These are phyloP conservation scores for Gymnopilus junonius DNA, from an alignment of 768 basidiomycete genomes.

Conservation along the genomic window DNA sequence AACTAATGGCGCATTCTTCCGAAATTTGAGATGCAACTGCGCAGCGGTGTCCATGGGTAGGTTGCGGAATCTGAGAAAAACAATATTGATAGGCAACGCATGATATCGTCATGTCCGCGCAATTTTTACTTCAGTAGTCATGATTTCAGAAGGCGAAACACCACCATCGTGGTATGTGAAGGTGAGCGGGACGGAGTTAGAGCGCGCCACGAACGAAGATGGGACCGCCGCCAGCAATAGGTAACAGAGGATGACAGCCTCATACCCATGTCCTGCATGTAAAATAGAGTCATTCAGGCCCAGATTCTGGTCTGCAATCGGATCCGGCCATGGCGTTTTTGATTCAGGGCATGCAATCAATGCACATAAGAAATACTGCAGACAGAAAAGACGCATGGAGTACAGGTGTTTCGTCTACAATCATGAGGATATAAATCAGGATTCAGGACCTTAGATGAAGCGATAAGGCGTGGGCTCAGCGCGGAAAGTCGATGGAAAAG, in stretches of 20 bases:
- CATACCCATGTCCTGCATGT: not conserved
- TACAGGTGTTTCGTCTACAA: constrained; percentile 10
- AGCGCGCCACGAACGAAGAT: constrained; percentile 18
- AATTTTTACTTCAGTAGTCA: constrained; percentile 1
- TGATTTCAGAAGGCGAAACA: not conserved
- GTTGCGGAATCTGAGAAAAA: not conserved
- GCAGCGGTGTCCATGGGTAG: not conserved
- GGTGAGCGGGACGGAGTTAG: constrained; percentile 28
- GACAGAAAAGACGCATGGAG: constrained; percentile 4
- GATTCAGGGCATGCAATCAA: not conserved
- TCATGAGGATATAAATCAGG: constrained; percentile 15
- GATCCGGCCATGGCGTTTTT: not conserved
- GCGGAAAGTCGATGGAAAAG: constrained; percentile 21
- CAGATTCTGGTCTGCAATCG: not conserved
- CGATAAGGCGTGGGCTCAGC: constrained; percentile 24
- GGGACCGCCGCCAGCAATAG: constrained; percentile 13
- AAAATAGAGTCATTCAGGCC: constrained; percentile 7
- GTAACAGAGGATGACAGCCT: constrained; percentile 11
- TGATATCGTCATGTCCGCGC: not conserved
- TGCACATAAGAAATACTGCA: not conserved
- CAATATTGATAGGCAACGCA: not conserved
- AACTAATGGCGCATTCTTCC: not conserved
- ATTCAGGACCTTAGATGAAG: constrained; percentile 12
- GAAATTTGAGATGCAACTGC: not conserved
- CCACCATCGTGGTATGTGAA: constrained; percentile 28